Base-by-base conservation (phyloP, 202 grass and related monocot species). In the Hordeum pubiflorum region DNA sequence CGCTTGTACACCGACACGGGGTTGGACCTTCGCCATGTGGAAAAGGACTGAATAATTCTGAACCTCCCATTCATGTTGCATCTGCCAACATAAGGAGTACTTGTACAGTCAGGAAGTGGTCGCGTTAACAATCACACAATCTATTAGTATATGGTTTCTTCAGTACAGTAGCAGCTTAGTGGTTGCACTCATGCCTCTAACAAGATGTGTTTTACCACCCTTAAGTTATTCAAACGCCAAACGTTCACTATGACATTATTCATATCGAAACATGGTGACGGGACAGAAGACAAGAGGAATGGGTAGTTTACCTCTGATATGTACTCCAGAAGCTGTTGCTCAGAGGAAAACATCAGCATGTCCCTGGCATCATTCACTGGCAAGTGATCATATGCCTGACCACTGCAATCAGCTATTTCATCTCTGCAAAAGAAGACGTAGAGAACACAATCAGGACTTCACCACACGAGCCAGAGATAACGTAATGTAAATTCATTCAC, bases 321-420 rank as follows among this genome's bases (percentile, higher is more conserved):
- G 78, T 93, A 91, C 34, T 91, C 76, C 5, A 83, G 63, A 91
- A 97, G 69, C 63, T 97, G 72, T 66, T 93, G 80, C 63, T 91
- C 87, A 33, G 87, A 93, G 22, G 87, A 74, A 64, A 91, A 93
- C 89, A 90, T 90, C 43, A 91, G 67, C 79, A 93, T 97, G 67
- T 91, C 79, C 57, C 80, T 93, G 50, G 87, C 83, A 78, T 85
- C 85, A 83, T 69, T 66, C 81, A 88, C 33, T 63, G 89, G 67
- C 82, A 93, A 83, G 85, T 87, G 91, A 75, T 90, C 91, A 81
- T 97, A 94, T 40, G 94, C 89, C 50, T 93, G 83, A 67, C 86
- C 83, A 63, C 87, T 85, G 79, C 91, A 93, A 50, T 92, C 91
- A 86, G 85, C 85, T 83, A 97, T 88, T 77, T 97, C 94, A 87